phyloP scores from a whole-genome alignment of 2,329 filamentous ascomycete genomes.

The Fusarium torulosum region DNA sequence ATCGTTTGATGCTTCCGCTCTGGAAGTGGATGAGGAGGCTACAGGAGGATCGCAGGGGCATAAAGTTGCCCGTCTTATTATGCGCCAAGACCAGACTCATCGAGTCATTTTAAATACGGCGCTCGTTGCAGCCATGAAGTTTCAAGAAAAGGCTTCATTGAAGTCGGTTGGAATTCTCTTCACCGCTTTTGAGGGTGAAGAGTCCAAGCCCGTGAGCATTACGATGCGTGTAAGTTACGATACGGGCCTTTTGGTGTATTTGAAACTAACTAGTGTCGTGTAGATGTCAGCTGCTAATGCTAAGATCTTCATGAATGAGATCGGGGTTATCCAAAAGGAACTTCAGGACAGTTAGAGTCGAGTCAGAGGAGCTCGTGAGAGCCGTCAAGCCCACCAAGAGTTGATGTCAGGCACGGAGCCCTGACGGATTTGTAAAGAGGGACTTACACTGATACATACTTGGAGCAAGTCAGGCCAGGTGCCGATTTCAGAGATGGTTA shows the following conservation, averaged over 20 bases:
- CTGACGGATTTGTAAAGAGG: slow-evolving; percentile 19
- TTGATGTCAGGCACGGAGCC: slow-evolving; percentile 19
- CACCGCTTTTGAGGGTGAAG: slow-evolving; percentile 70
- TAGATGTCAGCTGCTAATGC: slow-evolving; percentile 68
- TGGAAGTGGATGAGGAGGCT: slow-evolving; percentile 60
- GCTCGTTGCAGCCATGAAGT: slow-evolving; percentile 81
- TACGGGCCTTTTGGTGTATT: not conserved
- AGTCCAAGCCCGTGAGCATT: slow-evolving; percentile 68
- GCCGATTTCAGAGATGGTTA: slow-evolving; percentile 17
- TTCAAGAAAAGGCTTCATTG: slow-evolving; percentile 80
- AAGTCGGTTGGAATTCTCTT: slow-evolving; percentile 78
- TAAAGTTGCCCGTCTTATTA: slow-evolving; percentile 79
- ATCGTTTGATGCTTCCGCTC: slow-evolving; percentile 67
- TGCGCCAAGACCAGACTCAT: slow-evolving; percentile 91
- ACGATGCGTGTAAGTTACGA: slow-evolving; percentile 68
- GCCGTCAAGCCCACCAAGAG: slow-evolving; percentile 26
- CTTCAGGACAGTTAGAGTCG: slow-evolving; percentile 56
- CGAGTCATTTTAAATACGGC: slow-evolving; percentile 88
- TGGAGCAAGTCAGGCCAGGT: slow-evolving; percentile 19
- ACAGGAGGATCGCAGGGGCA: slow-evolving; percentile 49
- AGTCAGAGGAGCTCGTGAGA: slow-evolving; percentile 19
- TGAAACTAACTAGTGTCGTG: slow-evolving; percentile 13
- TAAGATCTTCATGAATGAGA: slow-evolving; percentile 64
- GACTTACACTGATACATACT: slow-evolving; percentile 26
- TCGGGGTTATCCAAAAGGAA: slow-evolving; percentile 64